Evolutionary conservation across 768 basidiomycete genomes (phyloP), one percentile per base, ranked within the genome.

Genomic region (Rhizopogon rudus): DNA sequence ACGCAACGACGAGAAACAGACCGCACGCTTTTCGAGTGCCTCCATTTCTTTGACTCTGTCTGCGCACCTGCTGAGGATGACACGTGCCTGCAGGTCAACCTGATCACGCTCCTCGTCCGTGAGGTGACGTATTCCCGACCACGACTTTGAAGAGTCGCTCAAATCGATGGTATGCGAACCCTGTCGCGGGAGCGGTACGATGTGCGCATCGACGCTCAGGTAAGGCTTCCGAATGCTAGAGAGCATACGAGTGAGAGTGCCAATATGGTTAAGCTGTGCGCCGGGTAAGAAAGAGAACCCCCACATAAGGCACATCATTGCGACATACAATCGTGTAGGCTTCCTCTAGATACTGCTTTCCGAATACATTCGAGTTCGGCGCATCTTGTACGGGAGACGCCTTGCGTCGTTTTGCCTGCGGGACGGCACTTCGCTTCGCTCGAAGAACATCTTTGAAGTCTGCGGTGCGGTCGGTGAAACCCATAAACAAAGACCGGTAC

Each of bases 81-180:
- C 80, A 60, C 89, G 86, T 33, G 92, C 88, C 67, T 96, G 90
- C 57, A 94, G 73, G 77, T 99, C 97, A 52, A 99, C 91, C 73
- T 97, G 93, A 72, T 98, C 95, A 57, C 95, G 79, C 69, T 99
- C 95, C 59, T 91, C 84, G 65, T 98, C 94, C 8, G 84, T 84
- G 6, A 99, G 79, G 63, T 86, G 75, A 58, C 81, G 82, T 51
- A 91, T 75, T 51, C 80, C 79, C 16, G 77, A 69, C 88, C 87
- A 91, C 44, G 77, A 73, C 57, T 77, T 73, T 56, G 76, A 71
- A 45, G 79, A 66, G 51, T 73, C 73, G 22, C 66, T 72, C 12
- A 90, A 64, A 72, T 91, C 86, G 53, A 90, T 71, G 43, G 67
- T 79, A 43, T 80, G 78, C 14, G 75, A 66, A 33, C 61, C 60